phyloP scores from a whole-genome alignment of 148 eudicot genomes.

The Oxyria digyna region DNA sequence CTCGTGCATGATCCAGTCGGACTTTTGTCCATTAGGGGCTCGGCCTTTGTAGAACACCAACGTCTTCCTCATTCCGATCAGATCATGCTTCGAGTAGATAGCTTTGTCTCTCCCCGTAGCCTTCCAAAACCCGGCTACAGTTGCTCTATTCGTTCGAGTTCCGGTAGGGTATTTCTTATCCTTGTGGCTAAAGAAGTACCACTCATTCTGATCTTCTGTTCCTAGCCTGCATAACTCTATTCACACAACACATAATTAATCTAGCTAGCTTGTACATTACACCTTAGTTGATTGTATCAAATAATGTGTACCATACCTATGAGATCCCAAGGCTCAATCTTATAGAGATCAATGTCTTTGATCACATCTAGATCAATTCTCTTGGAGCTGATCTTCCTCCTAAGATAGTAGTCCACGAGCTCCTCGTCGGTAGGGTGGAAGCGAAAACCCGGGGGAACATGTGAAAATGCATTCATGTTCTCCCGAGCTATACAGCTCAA shows the following conservation, averaged over 20 bases:
- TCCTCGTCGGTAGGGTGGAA: slow-evolving; percentile 86
- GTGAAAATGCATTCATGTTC: slow-evolving; percentile 6
- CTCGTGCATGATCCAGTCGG: slow-evolving; percentile 89
- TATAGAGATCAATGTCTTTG: slow-evolving; percentile 74
- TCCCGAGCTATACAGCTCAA: not conserved
- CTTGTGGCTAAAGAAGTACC: slow-evolving; percentile 88
- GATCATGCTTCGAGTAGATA: slow-evolving; percentile 60
- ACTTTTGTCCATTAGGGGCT: slow-evolving; percentile 79
- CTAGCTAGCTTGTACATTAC: too few species aligned
- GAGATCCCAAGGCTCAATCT: slow-evolving; percentile 89
- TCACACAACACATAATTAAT: not conserved
- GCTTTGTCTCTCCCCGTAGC: slow-evolving; percentile 88
- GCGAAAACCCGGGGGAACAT: slow-evolving; percentile 77
- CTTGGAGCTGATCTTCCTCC: slow-evolving; percentile 44
- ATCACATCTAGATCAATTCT: slow-evolving; percentile 59
- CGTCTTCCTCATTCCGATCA: slow-evolving; percentile 84
- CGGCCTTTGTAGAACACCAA: slow-evolving; percentile 75
- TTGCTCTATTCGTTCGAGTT: slow-evolving; percentile 79
- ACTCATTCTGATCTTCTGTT: slow-evolving; percentile 67
- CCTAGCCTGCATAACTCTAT: slow-evolving; percentile 65
- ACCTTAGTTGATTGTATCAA: not conserved
- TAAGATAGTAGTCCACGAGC: slow-evolving; percentile 76
- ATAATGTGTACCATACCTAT: slow-evolving; percentile 34
- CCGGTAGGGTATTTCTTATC: slow-evolving; percentile 92
- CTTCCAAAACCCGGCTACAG: slow-evolving; percentile 84